Base-by-base conservation (phyloP, 441 rosid species). In the Croton setiger region DNA sequence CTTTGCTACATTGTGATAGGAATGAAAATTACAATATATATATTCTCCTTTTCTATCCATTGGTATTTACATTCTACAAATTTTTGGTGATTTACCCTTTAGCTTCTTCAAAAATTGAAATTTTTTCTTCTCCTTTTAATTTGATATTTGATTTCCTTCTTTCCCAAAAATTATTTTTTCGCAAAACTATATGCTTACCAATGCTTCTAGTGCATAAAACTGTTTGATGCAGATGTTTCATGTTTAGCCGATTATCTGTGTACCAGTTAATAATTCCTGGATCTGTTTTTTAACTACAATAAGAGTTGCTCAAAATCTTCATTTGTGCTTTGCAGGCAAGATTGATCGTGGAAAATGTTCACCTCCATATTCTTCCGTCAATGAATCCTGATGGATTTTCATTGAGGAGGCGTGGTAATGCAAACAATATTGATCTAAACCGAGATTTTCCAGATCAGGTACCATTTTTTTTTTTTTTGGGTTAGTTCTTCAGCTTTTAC, bases 391-490 rank as follows among this genome's bases (percentile, higher is more conserved):
- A 95, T 84, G 99, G 98, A 2, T 95, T 84, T 78, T 74, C 89
- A 45, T 77, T 84, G 67, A 85, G 80, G 79, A 81, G 65, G 39
- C 97, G 98, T 66, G 91, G 87, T 36, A 95, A 95, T 85, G 97
- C 98, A 66, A 87, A 92, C 60, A 75, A 86, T 72, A 80, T 95
- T 60, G 99, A 95, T 87, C 83, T 95, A 55, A 95, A 95, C 85
- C 88, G 98, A 52, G 97, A 95, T 85, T 95, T 95, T 80, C 98
- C 99, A 54, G 99, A 95, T 74, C 98, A 95, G 98, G 99, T 95
- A 82, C 72, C 35, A 49, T 48, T 70, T 70, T 44, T 20, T 11
- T 37, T 58, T 55, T n/a, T n/a, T n/a, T n/a, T n/a, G n/a, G n/a
- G 66, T 68, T 55, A 53, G 43, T 53, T 13, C n/a, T 70, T 56